Conservation (phyloP, 2,329 filamentous ascomycete species). For the Aspergillus sp. region DNA sequence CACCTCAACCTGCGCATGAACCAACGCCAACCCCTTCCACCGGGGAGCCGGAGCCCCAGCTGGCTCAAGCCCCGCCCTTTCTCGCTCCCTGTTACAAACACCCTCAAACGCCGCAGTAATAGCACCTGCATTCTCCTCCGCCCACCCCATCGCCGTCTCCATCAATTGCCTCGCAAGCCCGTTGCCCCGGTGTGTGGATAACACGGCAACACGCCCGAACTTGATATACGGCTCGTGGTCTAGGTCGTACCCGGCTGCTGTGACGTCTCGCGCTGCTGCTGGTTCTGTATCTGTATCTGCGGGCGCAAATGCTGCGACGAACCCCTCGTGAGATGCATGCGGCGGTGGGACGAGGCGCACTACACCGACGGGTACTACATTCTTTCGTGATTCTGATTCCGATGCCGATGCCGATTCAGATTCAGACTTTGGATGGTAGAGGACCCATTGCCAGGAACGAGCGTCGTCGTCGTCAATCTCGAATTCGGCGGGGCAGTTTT, state of each 20-base stretch:
- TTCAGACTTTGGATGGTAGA: constrained; percentile 61
- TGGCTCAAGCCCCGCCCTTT: constrained; percentile 29
- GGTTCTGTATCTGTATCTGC: not conserved
- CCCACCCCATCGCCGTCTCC: constrained; percentile 67
- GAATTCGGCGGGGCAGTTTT: constrained; percentile 58
- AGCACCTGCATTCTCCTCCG: constrained; percentile 58
- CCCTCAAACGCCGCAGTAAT: constrained; percentile 27
- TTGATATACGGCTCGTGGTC: constrained; percentile 75
- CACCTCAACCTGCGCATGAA: constrained; percentile 73
- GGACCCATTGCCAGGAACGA: constrained; percentile 80
- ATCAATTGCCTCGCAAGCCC: constrained; percentile 67
- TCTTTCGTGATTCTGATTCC: not conserved
- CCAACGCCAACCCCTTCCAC: constrained; percentile 74
- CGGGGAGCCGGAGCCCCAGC: not conserved
- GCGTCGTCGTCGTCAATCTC: constrained; percentile 81
- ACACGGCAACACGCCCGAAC: constrained; percentile 73
- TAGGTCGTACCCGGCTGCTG: constrained; percentile 44
- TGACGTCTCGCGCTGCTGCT: not conserved
- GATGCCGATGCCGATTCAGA: constrained; percentile 16
- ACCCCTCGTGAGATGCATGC: constrained; percentile 60
- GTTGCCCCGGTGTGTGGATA: constrained; percentile 63
- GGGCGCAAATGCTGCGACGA: constrained; percentile 20
- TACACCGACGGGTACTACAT: constrained; percentile 62
- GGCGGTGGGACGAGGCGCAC: constrained; percentile 81
- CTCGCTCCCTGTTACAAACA: constrained; percentile 42